These are phyloP conservation scores for Aspergillus amoenus DNA, from an alignment of 2,329 filamentous ascomycete species.

Conservation along the genomic window DNA sequence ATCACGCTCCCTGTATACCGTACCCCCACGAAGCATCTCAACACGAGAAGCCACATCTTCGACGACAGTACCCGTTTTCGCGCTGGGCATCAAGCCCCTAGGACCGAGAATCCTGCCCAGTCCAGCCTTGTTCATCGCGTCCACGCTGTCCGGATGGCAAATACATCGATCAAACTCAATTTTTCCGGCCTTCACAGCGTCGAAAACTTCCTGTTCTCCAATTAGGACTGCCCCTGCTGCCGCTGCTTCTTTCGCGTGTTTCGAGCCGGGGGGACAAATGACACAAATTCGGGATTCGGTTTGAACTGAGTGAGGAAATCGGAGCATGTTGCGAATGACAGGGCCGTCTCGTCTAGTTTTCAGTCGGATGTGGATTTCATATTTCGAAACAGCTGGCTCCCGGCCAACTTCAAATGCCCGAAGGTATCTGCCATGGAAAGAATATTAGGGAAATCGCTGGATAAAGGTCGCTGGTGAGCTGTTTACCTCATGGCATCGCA, in stretches of 20 bases:
- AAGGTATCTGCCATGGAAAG: conserved; percentile 65
- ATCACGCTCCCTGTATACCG: conserved; percentile 80
- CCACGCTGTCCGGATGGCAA: conserved; percentile 76
- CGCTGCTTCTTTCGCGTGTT: conserved; percentile 70
- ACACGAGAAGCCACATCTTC: conserved; percentile 74
- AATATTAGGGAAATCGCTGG: conserved; percentile 14
- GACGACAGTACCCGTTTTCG: conserved; percentile 85
- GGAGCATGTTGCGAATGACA: conserved; percentile 81
- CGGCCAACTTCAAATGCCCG: conserved; percentile 89
- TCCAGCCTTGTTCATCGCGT: conserved; percentile 75
- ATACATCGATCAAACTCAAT: conserved; percentile 88
- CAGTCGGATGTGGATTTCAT: conserved; percentile 82
- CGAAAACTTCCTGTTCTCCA: conserved; percentile 83
- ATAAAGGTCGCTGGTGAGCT: conserved; percentile 7
- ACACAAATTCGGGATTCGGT: conserved; percentile 88
- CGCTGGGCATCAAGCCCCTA: conserved; percentile 85
- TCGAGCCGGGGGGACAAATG: conserved; percentile 79
- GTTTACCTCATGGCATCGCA: conserved; percentile 83
- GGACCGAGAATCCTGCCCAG: conserved; percentile 83
- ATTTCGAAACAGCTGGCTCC: conserved; percentile 71
- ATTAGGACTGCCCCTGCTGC: conserved; percentile 78
- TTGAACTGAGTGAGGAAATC: conserved; percentile 84
- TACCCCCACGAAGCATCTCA: conserved; percentile 77
- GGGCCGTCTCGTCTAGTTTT: conserved; percentile 82
- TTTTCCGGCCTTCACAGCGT: conserved; percentile 69